Evolutionary conservation across 495 filamentous ascomycete species (phyloP), one percentile per base, ranked within the genome.

Genomic region (Neurospora sp.): DNA sequence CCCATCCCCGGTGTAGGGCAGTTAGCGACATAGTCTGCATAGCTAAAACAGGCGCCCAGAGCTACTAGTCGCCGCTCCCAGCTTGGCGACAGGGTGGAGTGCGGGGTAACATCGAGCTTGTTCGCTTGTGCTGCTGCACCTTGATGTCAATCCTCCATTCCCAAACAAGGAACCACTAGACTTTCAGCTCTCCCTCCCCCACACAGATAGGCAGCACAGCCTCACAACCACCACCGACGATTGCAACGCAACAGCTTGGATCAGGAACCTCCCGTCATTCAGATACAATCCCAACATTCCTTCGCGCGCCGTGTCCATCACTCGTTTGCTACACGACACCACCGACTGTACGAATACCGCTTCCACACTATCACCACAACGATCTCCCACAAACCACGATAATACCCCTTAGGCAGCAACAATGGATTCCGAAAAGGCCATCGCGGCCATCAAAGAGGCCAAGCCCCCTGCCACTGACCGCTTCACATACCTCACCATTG

Each of bases 401-500:
- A 18, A n/a, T n/a, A 40, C 71, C 62, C 42, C 11, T 69, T 70
- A 42, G 10, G 54, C 42, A 48, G 40, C 70, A 48, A 38, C 37
- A 69, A 23, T 59, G 71, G 79, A 80, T 66, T 42, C 76, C 27
- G 74, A 73, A 23, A 74, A 79, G 72, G 79, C 84, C 20, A 82
- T 86, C 74, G 74, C 71, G 46, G 84, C 84, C 18, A 83, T 86
- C 70, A 82, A 75, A 11, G 82, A 84, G 42, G 81, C 83, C 48
- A 79, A 81, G 16, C 93, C 93, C 1, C 93, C 93, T 7, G 88
- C 86, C 12, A 90, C 91, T 4, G 94, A 98, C 79, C 92, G 91
- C 77, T 86, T 97, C 71, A 96, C 94, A 4, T 98, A 97, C 79
- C 88, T 96, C 71, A 96, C 93, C 59, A 87, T 98, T 74, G 81